Percentiles rank a stretch among this genome's conserved stretches.
These are phyloP conservation scores for Didymella segeticola DNA, from an alignment of 2,329 filamentous ascomycete species.

Conservation along the genomic window DNA sequence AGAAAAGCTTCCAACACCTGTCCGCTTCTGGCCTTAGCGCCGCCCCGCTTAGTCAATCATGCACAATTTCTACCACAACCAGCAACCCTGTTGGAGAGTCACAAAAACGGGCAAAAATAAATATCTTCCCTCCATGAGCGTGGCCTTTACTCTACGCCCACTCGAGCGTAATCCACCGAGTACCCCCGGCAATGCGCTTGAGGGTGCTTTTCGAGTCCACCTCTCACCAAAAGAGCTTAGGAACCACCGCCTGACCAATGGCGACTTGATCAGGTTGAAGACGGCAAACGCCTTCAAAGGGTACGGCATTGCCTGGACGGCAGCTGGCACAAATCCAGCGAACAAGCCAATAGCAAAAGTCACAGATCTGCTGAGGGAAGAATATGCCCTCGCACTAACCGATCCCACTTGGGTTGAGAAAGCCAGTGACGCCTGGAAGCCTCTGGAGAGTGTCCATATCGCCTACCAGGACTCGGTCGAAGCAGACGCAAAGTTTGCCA, in stretches of 20 bases:
- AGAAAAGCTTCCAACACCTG: conserved; percentile 30
- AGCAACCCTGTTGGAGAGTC: neutral
- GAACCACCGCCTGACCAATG: conserved; percentile 61
- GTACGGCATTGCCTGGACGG: conserved; percentile 68
- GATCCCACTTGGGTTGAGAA: conserved; percentile 63
- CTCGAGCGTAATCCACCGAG: conserved; percentile 55
- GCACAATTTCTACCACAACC: conserved; percentile 19
- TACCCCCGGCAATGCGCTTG: conserved; percentile 56
- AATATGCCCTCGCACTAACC: conserved; percentile 71
- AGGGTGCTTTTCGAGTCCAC: conserved; percentile 66
- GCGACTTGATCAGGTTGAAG: conserved; percentile 64
- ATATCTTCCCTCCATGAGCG: conserved; percentile 25
- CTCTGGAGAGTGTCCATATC: conserved; percentile 40
- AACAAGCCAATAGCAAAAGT: conserved; percentile 61
- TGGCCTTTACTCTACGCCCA: conserved; percentile 61
- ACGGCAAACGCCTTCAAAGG: conserved; percentile 54
- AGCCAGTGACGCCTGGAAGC: conserved; percentile 47
- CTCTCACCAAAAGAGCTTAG: conserved; percentile 64
- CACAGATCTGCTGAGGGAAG: conserved; percentile 74
- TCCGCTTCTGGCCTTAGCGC: conserved; percentile 11
- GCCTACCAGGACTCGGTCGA: conserved; percentile 29
- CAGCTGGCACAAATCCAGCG: conserved; percentile 52
- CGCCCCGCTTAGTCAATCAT: conserved; percentile 31
- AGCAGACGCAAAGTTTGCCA: conserved; percentile 27
- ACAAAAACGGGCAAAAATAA: neutral